Base-by-base conservation (phyloP, 371 early-diverging fungal species). In the Mucor mucedo region DNA sequence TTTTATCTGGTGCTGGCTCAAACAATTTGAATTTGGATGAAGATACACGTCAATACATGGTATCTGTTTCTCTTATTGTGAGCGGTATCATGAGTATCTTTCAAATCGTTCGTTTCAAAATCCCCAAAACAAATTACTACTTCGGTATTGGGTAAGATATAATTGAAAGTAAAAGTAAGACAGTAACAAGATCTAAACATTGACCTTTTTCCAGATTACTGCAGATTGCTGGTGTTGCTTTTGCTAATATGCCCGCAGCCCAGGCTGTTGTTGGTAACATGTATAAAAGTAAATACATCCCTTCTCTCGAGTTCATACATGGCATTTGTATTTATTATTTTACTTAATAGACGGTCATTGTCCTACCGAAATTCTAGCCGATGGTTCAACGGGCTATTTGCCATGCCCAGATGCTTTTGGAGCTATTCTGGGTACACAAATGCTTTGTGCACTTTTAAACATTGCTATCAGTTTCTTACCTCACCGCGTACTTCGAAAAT, bases 391-490 rank as follows among this genome's bases (percentile, higher is more conserved):
- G 13, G 66, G 52, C 9, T 71, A 84, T 32, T 59, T 79, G 5
- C 80, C 85, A 21, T 85, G 85, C 35, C 85, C 85, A 10, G 68
- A 79, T 48, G 85, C 80, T 1, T 84, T 74, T 75, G 85, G 85
- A 14, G 81, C 84, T n/a, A 69, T 85, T 45, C 63, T 85, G 8
- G 85, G 85, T n/a, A 85, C 85, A 2, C 78, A 75, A 21, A 77
- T 83, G 76, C 35, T 84, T 5, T 82, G 85, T 41, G 73, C 84
- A 3, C 35, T 78, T 10, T 63, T 84, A 27, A 74, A 75, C 8
- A 78, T 85, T 42, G 61, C 59, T 2, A 69, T 85, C 21, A 74
- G 80, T 39, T 81, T 85, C 63, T 58, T 83, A n/a, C 85, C 85
- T 16, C 85, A 77, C 1, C 72, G 71, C 39, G 53, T 76, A 28